phyloP scores from a whole-genome alignment of 345 rosid species.

The Syzygium grande region DNA sequence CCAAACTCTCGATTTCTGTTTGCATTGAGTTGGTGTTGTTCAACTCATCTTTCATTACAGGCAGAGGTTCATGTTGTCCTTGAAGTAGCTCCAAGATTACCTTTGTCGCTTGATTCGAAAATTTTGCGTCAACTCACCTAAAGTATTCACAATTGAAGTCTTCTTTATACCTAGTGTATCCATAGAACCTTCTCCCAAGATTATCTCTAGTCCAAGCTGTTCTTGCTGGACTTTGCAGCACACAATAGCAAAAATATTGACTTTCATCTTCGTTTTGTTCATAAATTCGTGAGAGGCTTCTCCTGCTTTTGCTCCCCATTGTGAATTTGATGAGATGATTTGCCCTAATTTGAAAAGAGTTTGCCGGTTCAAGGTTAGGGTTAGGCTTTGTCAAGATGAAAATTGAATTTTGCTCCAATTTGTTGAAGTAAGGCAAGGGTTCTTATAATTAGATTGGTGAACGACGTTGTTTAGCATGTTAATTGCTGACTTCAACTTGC shows the following conservation, averaged over 20 bases:
- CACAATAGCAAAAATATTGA: not conserved
- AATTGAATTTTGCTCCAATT: too few relatives aligned
- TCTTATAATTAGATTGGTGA: too few relatives aligned
- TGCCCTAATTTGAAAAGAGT: too few relatives aligned
- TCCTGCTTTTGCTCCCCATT: too few relatives aligned
- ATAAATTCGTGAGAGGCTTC: too few relatives aligned
- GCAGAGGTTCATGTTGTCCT: not conserved
- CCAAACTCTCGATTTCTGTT: not conserved
- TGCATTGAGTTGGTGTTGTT: not conserved
- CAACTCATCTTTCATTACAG: not conserved
- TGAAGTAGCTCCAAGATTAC: not conserved
- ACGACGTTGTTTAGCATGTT: too few relatives aligned
- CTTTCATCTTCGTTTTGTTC: too few relatives aligned
- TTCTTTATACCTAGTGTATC: not conserved
- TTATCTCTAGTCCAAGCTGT: not conserved
- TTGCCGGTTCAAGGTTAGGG: too few relatives aligned
- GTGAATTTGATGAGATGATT: too few relatives aligned
- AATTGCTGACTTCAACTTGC: too few relatives aligned
- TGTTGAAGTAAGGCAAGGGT: too few relatives aligned
- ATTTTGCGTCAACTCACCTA: not conserved
- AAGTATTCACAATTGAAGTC: not conserved
- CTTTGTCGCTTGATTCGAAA: rapidly evolving
- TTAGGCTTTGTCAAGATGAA: too few relatives aligned
- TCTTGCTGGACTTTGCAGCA: not conserved
- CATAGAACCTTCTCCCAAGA: rapidly evolving